Evolutionary conservation across 352 stramenopile species (phyloP).

Genomic region (Albugo candida): DNA sequence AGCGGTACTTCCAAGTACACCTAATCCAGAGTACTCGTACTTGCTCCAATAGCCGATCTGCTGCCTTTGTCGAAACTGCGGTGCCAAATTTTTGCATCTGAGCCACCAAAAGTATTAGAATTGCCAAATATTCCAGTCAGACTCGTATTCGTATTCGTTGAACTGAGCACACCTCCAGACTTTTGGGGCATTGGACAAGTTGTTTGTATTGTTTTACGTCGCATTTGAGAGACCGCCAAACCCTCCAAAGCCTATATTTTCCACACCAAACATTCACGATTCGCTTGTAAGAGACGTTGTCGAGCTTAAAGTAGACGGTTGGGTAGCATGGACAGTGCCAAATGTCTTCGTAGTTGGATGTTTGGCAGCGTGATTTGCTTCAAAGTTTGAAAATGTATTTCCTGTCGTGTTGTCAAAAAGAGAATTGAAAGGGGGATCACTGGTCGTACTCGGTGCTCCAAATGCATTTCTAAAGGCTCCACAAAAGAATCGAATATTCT

Average conservation of each 20-base stretch:
- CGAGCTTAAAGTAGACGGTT: conserved; percentile 18
- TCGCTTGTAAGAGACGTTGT: conserved; percentile 4
- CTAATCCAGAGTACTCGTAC: not conserved
- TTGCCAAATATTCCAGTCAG: too few relatives aligned
- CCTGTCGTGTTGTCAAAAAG: conserved; percentile 17
- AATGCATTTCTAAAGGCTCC: conserved; percentile 19
- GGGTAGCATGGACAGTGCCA: too few relatives aligned
- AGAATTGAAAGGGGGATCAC: conserved; percentile 8
- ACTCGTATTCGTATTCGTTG: too few relatives aligned
- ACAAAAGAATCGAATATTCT: conserved; percentile 14
- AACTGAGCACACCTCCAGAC: too few relatives aligned
- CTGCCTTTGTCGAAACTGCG: not conserved
- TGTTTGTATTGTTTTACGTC: too few relatives aligned
- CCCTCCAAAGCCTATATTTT: conserved; percentile 18
- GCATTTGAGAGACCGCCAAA: conserved; percentile 1
- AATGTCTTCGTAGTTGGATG: conserved; percentile 7
- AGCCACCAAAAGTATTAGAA: not conserved
- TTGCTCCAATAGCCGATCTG: not conserved
- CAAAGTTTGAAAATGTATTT: conserved; percentile 21
- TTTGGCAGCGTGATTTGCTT: conserved; percentile 10
- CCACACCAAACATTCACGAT: conserved; percentile 13
- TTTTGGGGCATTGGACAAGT: too few relatives aligned
- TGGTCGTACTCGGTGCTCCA: conserved; percentile 12
- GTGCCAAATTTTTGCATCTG: conserved; percentile 6
- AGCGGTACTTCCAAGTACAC: not conserved